Base-by-base conservation (phyloP, 225 moss, liverwort and hornwort genomes). In the Pleurozium schreberi region DNA sequence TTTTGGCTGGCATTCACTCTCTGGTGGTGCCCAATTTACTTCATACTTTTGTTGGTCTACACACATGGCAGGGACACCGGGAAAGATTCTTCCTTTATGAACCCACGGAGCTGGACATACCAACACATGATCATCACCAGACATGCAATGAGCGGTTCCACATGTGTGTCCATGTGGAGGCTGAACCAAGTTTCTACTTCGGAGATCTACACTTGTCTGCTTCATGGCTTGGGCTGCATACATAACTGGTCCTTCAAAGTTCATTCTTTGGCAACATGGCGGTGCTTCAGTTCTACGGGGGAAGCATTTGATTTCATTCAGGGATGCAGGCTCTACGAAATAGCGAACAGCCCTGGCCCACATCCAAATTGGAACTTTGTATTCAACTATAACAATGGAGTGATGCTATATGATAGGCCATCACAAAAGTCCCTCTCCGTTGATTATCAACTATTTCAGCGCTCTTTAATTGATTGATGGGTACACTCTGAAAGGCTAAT, bases 71-170 rank as follows among this genome's bases (percentile, higher is more conserved):
- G 86, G 83, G 49, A 87, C 77, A 68, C 90, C 88, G 62, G 88
- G 88, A 80, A 85, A 90, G 45, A 70, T 40, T 77, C 70, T 89
- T 78, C 92, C 89, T 91, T 93, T 89, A 55, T 93, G 92, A 82
- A 93, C 53, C 92, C 89, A 91, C 36, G 89, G 92, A 81, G 91
- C 89, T 83, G 91, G 90, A 88, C 84, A 91, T 52, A 93, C 87
- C 82, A 92, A 85, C 43, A 89, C 82, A 52, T 88, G 82, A 74
- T 89, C 91, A 83, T 88, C 86, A 63, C 84, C 53, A 75, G 84
- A 67, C 30, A 88, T 67, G 86, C 83, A 86, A 58, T 89, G 89
- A 55, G 64, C 31, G 10, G 58, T 68, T 84, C 86, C 81, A 81
- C 66, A 89, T 53, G 59, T 80, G 47, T 89, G 88, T 22, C 86